Evolutionary conservation across 441 rosid genomes (phyloP).

Genomic region (Adansonia gregorii): DNA sequence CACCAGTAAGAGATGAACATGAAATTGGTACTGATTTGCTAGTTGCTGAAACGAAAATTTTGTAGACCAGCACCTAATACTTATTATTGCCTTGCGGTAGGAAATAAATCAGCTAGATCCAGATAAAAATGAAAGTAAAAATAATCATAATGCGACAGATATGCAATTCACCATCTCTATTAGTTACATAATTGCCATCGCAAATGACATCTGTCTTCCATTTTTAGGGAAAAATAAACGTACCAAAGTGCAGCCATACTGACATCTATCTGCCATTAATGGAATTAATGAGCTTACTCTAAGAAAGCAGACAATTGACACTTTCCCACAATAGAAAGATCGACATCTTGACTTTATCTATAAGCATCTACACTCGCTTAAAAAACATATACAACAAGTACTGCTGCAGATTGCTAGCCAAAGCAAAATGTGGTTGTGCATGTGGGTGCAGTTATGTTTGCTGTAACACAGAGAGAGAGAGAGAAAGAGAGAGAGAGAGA

Average conservation of each 20-base stretch:
- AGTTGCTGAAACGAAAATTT: not conserved
- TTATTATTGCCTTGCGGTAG: not conserved
- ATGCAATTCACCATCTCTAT: constrained; percentile 14
- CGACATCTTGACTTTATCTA: not conserved
- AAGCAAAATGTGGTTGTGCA: not conserved
- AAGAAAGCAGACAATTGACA: not conserved
- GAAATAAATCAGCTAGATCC: not conserved
- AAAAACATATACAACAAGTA: not conserved
- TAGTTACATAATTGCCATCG: not conserved
- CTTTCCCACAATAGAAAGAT: not conserved
- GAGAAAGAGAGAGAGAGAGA: not conserved
- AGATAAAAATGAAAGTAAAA: not conserved
- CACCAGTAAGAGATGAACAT: not conserved
- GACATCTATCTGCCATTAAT: not conserved
- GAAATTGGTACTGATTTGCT: not conserved
- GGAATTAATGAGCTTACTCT: not conserved
- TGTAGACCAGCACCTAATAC: not conserved
- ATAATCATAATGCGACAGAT: not conserved
- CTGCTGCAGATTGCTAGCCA: not conserved
- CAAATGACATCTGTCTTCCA: constrained; percentile 1
- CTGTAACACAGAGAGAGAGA: constrained; percentile 4
- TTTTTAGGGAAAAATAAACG: not conserved
- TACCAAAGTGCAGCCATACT: not conserved
- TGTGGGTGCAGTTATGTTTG: not conserved
- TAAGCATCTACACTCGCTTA: constrained; percentile 3